Evolutionary conservation across 495 filamentous ascomycete species (phyloP), one percentile per base, ranked within the genome.

Genomic region (Tuber umbilicatum): DNA sequence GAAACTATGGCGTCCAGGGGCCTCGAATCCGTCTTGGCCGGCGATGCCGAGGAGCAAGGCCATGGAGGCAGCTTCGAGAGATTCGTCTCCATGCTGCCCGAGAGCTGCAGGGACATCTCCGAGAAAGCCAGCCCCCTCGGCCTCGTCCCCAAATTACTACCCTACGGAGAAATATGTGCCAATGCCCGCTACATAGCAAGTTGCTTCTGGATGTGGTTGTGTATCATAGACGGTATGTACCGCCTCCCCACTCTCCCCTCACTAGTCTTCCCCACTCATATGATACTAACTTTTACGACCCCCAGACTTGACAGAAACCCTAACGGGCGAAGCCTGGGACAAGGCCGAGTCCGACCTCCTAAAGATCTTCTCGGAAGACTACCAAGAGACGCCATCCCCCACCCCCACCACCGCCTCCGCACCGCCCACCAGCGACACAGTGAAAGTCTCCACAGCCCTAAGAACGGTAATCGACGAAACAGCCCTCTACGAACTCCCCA

Each of bases 131-230:
- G 73, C 38, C 80, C 80, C 1, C 79, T 81, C 27, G 80, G 80
- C 17, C 73, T 81, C 40, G 79, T 81, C 27, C 76, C 80, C 19
- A 81, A 71, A 45, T 60, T 82, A 38, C 75, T 82, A 27, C 81
- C 81, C 4, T 64, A 80, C 41, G 81, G 78, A 27, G 73, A 79
- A 17, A 75, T 82, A 38, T 43, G 69, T 10, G 71, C 69, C 43
- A 71, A 79, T 40, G 81, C 80, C 27, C 74, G 80, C 70, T 81
- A 79, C 72, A 71, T 82, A 73, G 81, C 73, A 21, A 74, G 74
- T 40, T 82, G 78, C 31, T 82, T 82, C 73, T 82, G 81, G 81
- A 80, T 79, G 43, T 82, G 81, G 81, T 23, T 82, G 1, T 82
- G 81, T n/a, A 74, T 82, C 68, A 74, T 80, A 3, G 81, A 82